Base-by-base conservation (phyloP, 306 rosid species). In the Gillenia trifoliata region DNA sequence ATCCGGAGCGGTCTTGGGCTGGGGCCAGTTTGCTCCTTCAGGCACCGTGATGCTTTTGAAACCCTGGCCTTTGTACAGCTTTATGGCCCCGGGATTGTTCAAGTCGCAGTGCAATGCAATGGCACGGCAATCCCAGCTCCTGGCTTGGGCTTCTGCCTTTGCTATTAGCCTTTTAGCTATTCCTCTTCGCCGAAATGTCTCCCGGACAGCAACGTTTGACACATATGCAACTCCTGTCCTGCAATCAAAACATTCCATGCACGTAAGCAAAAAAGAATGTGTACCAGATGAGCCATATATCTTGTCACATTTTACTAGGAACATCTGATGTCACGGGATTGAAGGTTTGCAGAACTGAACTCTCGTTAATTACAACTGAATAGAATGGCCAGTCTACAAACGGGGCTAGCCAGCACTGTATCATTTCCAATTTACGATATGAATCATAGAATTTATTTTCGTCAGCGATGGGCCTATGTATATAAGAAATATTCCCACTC, bases 171-270 rank as follows among this genome's bases (percentile, higher is more conserved):
- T 89, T 79, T 90, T 95, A 1, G 96, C 98, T 80, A 95, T 87
- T 75, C 99, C 99, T 78, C 84, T 92, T 50, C 86, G 75, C 66
- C 98, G 84, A 81, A 81, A 95, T 57, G 84, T 84, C 81, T 95
- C 96, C 80, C 98, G 75, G 19, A 95, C 98, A n/a, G 99, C 99
- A 41, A 95, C 99, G 50, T 92, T 95, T 28, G 99, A 92, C 76
- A 95, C 83, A 78, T 95, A 95, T 59, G 99, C 99, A 83, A 95
- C 79, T 78, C 99, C 99, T 10, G 96, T 90, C 91, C 99, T 95
- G 78, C 66, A 77, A 71, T 57, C 20, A 56, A 77, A 75, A 13
- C 38, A 31, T 31, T 31, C 10, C 54, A 50, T 54, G 6, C 38
- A 59, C 29, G 11, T 33, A 71, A 25, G 64, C 63, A 55, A 43